Evolutionary conservation across 192 early-diverging fungal genomes (phyloP).

Genomic region (Backusella morwellensis): DNA sequence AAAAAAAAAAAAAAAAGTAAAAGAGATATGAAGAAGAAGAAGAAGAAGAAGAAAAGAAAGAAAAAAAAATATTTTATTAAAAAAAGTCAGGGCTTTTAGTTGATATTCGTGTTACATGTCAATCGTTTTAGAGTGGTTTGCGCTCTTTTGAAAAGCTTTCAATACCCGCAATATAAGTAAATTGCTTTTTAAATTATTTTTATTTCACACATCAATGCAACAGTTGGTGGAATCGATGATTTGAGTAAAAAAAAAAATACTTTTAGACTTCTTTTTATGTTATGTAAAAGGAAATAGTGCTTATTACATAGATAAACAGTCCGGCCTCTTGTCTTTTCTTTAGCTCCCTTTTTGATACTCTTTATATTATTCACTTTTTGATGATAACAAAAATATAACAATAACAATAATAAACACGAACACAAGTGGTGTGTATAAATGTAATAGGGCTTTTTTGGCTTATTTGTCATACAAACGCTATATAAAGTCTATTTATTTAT

Average conservation of each 20-base stretch:
- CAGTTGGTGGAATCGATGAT: background rate
- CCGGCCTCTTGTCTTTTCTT: background rate
- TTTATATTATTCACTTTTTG: background rate
- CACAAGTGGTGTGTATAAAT: background rate
- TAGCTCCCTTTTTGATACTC: background rate
- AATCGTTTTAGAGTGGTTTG: constrained; percentile 3
- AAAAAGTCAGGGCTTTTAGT: background rate
- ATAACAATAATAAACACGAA: background rate
- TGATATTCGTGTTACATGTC: background rate
- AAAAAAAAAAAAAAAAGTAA: background rate
- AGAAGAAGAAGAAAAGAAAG: background rate
- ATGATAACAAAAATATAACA: background rate
- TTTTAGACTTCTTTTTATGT: background rate
- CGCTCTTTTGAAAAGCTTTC: constrained; percentile 4
- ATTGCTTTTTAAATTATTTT: background rate
- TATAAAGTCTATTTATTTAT: background rate
- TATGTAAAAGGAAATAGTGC: background rate
- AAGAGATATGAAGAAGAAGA: background rate
- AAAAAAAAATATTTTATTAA: background rate
- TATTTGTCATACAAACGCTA: constrained; percentile 1
- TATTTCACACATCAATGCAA: background rate
- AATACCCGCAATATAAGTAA: background rate
- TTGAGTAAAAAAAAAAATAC: background rate
- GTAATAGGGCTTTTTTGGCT: background rate
- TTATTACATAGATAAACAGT: background rate